Evolutionary conservation across 78 protist species (phyloP), one percentile per base, ranked within the genome.

Genomic region (Dictyostelium capitatum): DNA sequence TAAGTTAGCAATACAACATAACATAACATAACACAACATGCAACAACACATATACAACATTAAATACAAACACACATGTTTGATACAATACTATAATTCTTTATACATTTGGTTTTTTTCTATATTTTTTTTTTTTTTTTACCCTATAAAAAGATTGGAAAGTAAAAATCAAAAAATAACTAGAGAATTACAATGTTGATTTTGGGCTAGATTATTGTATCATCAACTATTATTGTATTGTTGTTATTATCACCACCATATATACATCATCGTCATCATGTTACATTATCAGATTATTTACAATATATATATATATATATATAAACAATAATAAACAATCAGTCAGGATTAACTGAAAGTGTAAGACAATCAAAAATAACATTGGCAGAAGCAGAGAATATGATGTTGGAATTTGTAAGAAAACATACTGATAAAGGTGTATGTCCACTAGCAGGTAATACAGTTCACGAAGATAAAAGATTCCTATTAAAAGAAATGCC

Each of bases 401-500:
- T 32, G 0, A 83, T 92, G 92, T 69, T 83, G 2, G 78, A 92
- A 20, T 82, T 92, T 53, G 17, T 92, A 6, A 23, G 69, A 54
- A 80, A 84, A 48, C 92, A 84, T 54, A 51, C 65, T 9, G 73
- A 67, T 19, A 80, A 79, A 69, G 84, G 83, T 15, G 1, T 19
- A 15, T 19, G 67, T 23, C 83, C 87, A 51, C 23, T 92, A 19
- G 83, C 90, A 32, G 96, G 96, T 74, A 92, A 82, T 70, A 19
- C 89, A n/a, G 87, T 92, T 14, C 72, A 62, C 62, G 46, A 70
- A 50, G 96, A 92, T 50, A 72, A 41, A 46, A 72, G 41, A 41
- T 92, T 92, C 53, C 54, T 92, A 15, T 19, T 30, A 14, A 77
- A 75, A 14, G 77, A 92, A 43, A 92, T 92, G 96, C 96, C 96